These are phyloP conservation scores for Thielaviopsis cerberus DNA, from an alignment of 2,329 filamentous ascomycete genomes.

Conservation along the genomic window DNA sequence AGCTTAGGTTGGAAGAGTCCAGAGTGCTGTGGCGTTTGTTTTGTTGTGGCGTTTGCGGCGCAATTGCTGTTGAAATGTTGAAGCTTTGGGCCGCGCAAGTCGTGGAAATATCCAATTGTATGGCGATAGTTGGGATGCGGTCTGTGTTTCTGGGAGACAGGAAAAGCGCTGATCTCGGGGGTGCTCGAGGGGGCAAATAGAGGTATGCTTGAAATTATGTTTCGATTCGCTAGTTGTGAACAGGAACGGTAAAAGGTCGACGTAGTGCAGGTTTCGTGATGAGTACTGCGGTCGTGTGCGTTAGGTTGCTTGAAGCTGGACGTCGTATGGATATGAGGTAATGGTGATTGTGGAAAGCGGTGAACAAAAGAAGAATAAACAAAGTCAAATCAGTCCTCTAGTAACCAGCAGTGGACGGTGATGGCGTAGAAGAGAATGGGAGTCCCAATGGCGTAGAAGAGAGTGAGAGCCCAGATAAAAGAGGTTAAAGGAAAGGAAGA, in stretches of 20 bases:
- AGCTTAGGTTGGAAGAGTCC: neutral
- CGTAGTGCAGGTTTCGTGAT: neutral
- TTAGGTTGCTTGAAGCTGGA: neutral
- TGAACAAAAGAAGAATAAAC: neutral
- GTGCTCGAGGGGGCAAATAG: neutral
- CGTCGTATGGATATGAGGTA: neutral
- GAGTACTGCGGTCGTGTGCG: neutral
- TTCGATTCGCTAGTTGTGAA: neutral
- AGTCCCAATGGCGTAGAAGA: too few relatives aligned
- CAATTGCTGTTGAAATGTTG: neutral
- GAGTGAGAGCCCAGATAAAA: neutral
- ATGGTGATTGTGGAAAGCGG: neutral
- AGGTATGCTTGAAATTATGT: neutral
- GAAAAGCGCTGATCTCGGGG: neutral
- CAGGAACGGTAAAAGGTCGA: neutral
- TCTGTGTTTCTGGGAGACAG: neutral
- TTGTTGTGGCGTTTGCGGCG: neutral
- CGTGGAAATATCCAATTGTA: neutral
- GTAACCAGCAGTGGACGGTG: neutral
- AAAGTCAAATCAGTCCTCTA: neutral
- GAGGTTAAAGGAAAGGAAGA: neutral
- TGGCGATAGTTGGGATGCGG: neutral
- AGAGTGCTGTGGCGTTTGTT: neutral
- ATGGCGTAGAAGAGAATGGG: neutral
- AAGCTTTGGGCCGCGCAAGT: neutral